phyloP scores from a whole-genome alignment of 257 asterid species.

The Echium plantagineum region DNA sequence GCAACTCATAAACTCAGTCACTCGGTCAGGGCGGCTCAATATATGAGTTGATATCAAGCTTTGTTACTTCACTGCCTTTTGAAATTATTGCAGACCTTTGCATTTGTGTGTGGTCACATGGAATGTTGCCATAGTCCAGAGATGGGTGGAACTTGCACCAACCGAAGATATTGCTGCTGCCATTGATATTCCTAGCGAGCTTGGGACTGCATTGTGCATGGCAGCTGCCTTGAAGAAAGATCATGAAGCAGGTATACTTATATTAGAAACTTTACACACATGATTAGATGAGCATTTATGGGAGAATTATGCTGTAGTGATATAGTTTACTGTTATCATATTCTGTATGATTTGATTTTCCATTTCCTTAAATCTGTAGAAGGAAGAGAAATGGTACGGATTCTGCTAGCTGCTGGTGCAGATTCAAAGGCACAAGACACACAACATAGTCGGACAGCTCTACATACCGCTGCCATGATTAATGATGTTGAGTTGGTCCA shows the following conservation, averaged over 20 bases:
- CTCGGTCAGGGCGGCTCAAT: too few relatives aligned
- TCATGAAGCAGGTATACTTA: conserved; percentile 70
- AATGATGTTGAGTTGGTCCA: conserved; percentile 81
- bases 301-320: not conserved
- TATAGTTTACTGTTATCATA: not conserved
- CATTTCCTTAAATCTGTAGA: conserved; percentile 27
- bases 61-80: not conserved
- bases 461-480: conserved; percentile 94
- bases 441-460: conserved; percentile 82
- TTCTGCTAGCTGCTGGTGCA: conserved; percentile 86
- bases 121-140: conserved; percentile 83
- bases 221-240: conserved; percentile 89
- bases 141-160: conserved; percentile 92
- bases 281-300: conserved; percentile 3
- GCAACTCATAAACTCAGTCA: too few relatives aligned
- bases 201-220: conserved; percentile 94
- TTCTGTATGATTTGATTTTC: conserved; percentile 1
- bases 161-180: conserved; percentile 59
- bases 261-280: conserved; percentile 2
- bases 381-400: conserved; percentile 80
- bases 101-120: conserved; percentile 83
- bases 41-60: not conserved
- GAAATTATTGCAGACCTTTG: conserved; percentile 56
- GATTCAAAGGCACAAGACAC: conserved; percentile 81
- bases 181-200: conserved; percentile 79